These are phyloP conservation scores for Pleurotus djamor DNA, from an alignment of 768 basidiomycete species.

Conservation along the genomic window DNA sequence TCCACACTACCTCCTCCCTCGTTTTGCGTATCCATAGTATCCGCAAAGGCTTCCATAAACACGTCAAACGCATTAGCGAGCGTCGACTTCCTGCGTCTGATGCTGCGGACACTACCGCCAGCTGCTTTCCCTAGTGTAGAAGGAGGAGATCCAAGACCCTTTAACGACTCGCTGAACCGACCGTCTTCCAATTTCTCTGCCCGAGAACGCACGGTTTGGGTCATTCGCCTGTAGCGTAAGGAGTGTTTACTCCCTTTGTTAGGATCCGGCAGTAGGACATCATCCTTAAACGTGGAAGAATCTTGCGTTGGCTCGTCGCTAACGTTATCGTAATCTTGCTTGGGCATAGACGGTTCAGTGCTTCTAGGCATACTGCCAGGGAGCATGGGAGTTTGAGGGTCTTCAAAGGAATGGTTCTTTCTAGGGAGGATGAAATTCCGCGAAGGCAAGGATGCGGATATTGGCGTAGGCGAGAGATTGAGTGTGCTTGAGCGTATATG, in stretches of 20 bases:
- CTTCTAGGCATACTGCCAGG: not conserved
- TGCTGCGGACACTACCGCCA: not conserved
- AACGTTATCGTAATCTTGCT: slow-evolving; percentile 1
- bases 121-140: not conserved
- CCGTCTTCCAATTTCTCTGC: slow-evolving; percentile 60
- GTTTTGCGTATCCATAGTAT: slow-evolving; percentile 1
- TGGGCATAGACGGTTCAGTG: slow-evolving; percentile 10
- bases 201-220: slow-evolving; percentile 54
- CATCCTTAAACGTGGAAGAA: not conserved
- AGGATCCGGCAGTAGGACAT: slow-evolving; percentile 3
- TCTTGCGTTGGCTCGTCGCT: slow-evolving; percentile 18
- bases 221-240: slow-evolving; percentile 35
- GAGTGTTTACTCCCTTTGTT: slow-evolving; percentile 16
- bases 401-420: not conserved
- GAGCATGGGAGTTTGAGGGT: not conserved
- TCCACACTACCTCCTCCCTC: not conserved
- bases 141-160: not conserved
- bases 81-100: slow-evolving; percentile 3
- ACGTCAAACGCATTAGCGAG: slow-evolving; percentile 44
- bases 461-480: slow-evolving; percentile 20
- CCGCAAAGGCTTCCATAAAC: slow-evolving; percentile 33
- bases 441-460: slow-evolving; percentile 25
- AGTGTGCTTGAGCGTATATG: slow-evolving; percentile 10
- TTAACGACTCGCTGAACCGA: slow-evolving; percentile 38
- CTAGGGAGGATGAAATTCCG: not conserved